These are phyloP conservation scores for Capsicum baccatum DNA, from an alignment of 257 asterid genomes.

Conservation along the genomic window DNA sequence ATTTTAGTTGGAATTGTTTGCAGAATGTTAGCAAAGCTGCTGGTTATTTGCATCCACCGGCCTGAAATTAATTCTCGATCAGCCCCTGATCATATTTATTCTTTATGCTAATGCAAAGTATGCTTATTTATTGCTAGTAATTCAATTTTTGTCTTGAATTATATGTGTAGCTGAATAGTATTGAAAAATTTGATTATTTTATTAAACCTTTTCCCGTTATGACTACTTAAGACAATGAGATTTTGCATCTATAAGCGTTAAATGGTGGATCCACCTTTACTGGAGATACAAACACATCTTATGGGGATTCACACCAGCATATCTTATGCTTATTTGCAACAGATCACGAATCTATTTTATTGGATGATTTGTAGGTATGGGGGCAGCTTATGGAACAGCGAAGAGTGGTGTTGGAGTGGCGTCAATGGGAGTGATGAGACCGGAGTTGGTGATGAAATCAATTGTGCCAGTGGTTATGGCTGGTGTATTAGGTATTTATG, in stretches of 20 bases:
- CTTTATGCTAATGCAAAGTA: not conserved
- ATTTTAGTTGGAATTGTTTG: not conserved
- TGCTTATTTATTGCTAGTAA: not conserved
- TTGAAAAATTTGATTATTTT: not conserved
- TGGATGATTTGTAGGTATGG: constrained; percentile 58
- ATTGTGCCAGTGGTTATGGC: constrained; percentile 92
- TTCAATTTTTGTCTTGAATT: not conserved
- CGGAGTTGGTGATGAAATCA: constrained; percentile 86
- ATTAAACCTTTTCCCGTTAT: not conserved
- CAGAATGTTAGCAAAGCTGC: not conserved
- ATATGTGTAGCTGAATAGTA: not conserved
- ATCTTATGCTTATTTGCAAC: not conserved
- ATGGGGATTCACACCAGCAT: not conserved
- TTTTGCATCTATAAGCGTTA: not conserved
- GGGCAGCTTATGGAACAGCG: constrained; percentile 86
- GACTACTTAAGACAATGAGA: not conserved
- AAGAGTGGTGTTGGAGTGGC: constrained; percentile 93
- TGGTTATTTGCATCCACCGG: not conserved
- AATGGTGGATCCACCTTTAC: not conserved
- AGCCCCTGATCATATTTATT: not conserved
- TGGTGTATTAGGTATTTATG: constrained; percentile 87
- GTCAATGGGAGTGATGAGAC: constrained; percentile 91
- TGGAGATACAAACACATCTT: not conserved
- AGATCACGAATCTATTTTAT: not conserved
- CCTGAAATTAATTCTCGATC: not conserved